Evolutionary conservation across 768 basidiomycete species (phyloP), one percentile per base, ranked within the genome.

Genomic region (Dentipellis sp.): DNA sequence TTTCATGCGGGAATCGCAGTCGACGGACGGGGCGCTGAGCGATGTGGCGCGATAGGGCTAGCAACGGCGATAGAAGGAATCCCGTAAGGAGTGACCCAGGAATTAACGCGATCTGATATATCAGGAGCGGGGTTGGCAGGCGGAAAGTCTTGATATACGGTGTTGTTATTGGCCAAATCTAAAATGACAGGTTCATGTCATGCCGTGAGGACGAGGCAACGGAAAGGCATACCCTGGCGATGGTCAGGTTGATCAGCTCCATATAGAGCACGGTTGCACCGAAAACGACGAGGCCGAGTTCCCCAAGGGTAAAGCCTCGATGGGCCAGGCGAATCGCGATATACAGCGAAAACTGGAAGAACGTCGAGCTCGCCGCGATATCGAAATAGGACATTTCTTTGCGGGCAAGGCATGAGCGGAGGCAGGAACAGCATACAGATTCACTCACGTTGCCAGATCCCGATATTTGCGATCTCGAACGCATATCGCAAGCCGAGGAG

Each of bases 221-320:
- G 3, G 29, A 29, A 3, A 11, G 38, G 72, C 86, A 52, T 66
- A 95, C 94, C 69, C 80, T 77, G 36, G 91, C 84, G 50, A 83
- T 82, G 1, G 93, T 95, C 51, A 98, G 66, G 62, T 91, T 89
- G 59, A 93, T 73, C 36, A 89, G 78, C 68, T 98, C 95, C 75
- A 93, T 84, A 62, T 84, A 86, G 21, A 98, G 67, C 0, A 85
- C 85, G 2, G 93, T 88, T 5, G 89, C 93, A 42, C 93, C 92
- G 61, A 91, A 91, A 46, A 86, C 88, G 16, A 95, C 90, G 22
- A 97, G 71, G 22, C 86, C 88, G 16, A 98, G 78, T 68, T 99
- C 97, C 35, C 97, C 97, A 1, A 99, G 78, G 0, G 94, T 98
- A 71, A 98, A 94, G 10, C 90, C 91, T n/a, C 88, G 81, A 63